These are phyloP conservation scores for Solanum habrochaites DNA, from an alignment of 257 asterid species.

Conservation along the genomic window DNA sequence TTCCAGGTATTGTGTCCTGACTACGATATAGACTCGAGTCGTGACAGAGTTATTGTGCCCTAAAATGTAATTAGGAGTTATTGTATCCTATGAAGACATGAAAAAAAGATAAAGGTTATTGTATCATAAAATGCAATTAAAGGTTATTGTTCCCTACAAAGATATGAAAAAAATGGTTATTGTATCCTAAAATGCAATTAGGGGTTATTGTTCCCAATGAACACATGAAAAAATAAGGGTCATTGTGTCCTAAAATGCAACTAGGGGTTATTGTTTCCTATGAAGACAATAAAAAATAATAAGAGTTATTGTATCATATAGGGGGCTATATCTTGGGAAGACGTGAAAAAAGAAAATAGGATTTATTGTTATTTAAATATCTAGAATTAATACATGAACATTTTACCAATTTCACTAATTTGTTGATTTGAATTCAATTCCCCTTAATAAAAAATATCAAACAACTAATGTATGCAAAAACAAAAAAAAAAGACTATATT, in stretches of 20 bases:
- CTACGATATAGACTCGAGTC: not conserved
- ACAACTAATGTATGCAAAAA: not conserved
- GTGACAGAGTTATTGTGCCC: not conserved
- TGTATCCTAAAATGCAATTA: not conserved
- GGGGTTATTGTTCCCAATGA: not conserved
- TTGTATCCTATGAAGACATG: not conserved
- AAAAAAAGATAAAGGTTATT: too few species aligned
- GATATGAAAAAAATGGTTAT: not conserved
- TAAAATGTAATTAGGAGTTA: not conserved
- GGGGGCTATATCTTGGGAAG: not conserved
- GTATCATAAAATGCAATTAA: not conserved
- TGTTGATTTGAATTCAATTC: not conserved
- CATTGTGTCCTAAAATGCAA: not conserved
- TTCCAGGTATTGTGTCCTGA: not conserved
- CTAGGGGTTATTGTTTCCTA: too few species aligned
- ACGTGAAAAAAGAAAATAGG: not conserved
- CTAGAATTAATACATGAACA: not conserved
- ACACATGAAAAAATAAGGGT: not conserved
- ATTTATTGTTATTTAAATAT: too few species aligned
- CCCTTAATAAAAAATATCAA: not conserved
- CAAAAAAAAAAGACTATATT: not conserved
- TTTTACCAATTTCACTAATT: not conserved
- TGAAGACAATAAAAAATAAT: not conserved
- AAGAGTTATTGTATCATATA: not conserved
- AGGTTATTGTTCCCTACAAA: not conserved